Percentiles rank a stretch among this genome's conserved stretches.
Conservation (phyloP, 306 rosid species). For the Citrullus colocynthis region DNA sequence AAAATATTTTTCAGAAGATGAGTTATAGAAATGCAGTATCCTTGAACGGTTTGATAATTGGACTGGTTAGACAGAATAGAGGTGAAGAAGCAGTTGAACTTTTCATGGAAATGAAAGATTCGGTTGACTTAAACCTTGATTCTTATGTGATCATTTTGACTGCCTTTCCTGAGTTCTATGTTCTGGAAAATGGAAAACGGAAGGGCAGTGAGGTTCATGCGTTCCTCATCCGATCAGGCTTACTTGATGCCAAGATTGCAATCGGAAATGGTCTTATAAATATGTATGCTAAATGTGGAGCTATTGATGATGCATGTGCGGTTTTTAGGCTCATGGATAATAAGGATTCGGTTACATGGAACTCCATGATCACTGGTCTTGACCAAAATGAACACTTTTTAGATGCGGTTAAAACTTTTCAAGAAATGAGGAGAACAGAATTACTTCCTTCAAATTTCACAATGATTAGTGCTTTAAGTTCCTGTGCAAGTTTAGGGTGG, state of each 20-base stretch:
- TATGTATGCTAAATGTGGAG: conserved; percentile 69
- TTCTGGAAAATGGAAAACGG: conserved; percentile 45
- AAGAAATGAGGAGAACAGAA: conserved; percentile 50
- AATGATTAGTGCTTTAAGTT: conserved; percentile 77
- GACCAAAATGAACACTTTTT: conserved; percentile 59
- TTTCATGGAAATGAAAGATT: conserved; percentile 50
- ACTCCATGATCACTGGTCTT: conserved; percentile 70
- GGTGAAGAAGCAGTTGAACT: conserved; percentile 71
- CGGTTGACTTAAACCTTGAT: conserved; percentile 42
- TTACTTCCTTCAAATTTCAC: conserved; percentile 66
- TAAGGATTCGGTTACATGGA: conserved; percentile 73
- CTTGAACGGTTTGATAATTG: conserved; percentile 83
- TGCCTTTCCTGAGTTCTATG: conserved; percentile 48
- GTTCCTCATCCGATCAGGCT: conserved; percentile 28
- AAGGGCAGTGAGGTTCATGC: conserved; percentile 78
- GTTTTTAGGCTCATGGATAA: conserved; percentile 44
- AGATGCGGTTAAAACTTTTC: conserved; percentile 51
- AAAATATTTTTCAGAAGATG: conserved; percentile 54
- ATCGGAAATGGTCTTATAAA: conserved; percentile 70
- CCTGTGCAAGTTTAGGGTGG: conserved; percentile 77
- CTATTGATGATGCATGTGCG: conserved; percentile 42
- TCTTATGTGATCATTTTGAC: conserved; percentile 64
- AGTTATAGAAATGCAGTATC: conserved; percentile 57
- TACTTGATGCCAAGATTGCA: conserved; percentile 24
- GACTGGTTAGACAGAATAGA: conserved; percentile 57